Evolutionary conservation across 2,329 filamentous ascomycete genomes (phyloP).

Genomic region (Ascochyta clinopodiicola): DNA sequence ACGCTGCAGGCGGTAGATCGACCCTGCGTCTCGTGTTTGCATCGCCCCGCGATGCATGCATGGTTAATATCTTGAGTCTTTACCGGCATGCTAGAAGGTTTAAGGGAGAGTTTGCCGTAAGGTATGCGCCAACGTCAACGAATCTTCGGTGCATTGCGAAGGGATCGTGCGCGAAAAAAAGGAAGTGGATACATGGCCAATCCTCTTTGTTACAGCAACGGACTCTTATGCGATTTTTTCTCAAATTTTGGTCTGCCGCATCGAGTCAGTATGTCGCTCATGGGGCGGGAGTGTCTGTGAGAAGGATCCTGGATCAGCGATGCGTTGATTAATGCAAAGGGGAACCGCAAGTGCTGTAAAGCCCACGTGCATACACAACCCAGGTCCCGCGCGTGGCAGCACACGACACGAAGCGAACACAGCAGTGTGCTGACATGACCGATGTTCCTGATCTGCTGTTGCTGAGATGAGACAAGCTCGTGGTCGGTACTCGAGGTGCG

Average conservation of each 20-base stretch:
- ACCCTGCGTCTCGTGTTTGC: constrained; percentile 1
- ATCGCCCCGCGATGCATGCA: neutral
- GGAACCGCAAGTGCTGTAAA: neutral
- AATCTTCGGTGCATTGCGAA: neutral
- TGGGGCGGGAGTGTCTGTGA: constrained; percentile 9
- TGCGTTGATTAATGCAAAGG: neutral
- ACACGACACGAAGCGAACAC: neutral
- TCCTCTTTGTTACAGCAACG: neutral
- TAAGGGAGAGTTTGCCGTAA: neutral
- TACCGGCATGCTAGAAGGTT: neutral
- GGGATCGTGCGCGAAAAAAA: neutral
- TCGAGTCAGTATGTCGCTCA: constrained; percentile 7
- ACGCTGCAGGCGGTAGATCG: constrained; percentile 1
- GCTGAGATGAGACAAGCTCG: no score
- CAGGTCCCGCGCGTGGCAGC: constrained; percentile 3
- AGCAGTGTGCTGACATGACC: neutral
- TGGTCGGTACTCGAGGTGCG: no score
- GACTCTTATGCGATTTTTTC: neutral
- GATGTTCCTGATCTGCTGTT: neutral
- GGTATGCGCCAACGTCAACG: neutral
- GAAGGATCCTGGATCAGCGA: neutral
- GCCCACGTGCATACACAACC: neutral
- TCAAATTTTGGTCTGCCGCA: neutral
- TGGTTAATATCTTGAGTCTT: neutral
- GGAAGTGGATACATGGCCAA: neutral